Conservation (phyloP, 805 yeast species). For the Ogataea polymorpha region DNA sequence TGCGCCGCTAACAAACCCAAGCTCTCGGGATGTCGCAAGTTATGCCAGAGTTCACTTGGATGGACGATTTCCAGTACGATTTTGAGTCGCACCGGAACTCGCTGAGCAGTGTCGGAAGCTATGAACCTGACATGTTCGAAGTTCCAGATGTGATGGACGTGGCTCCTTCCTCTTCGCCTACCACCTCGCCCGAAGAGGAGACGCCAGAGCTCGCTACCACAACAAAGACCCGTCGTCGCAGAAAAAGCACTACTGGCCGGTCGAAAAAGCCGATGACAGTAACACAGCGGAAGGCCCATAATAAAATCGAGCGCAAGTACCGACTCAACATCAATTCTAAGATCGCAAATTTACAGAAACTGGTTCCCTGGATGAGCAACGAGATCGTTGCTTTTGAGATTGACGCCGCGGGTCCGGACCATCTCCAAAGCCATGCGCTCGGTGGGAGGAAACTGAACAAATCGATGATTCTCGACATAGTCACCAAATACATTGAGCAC, state of each 20-base stretch:
- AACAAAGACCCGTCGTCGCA: constrained; percentile 7
- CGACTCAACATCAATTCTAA: constrained; percentile 70
- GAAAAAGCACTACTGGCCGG: constrained; percentile 6
- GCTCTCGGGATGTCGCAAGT: neutral
- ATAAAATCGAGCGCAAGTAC: constrained; percentile 68
- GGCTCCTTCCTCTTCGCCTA: constrained; percentile 7
- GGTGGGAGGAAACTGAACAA: constrained; percentile 51
- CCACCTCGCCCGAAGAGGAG: constrained; percentile 16
- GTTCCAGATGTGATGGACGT: constrained; percentile 5
- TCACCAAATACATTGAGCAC: constrained; percentile 55
- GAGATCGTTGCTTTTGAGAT: constrained; percentile 64
- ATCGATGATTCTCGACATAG: constrained; percentile 65
- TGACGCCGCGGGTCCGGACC: constrained; percentile 30
- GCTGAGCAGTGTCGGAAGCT: constrained; percentile 15
- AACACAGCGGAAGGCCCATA: constrained; percentile 65
- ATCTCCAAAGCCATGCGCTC: constrained; percentile 7
- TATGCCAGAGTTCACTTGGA: constrained; percentile 14
- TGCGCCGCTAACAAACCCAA: neutral
- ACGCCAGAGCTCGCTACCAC: constrained; percentile 2
- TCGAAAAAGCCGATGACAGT: constrained; percentile 30
- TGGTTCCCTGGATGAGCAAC: constrained; percentile 64
- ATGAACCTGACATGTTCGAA: constrained; percentile 14
- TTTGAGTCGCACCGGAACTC: constrained; percentile 11
- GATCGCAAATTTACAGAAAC: constrained; percentile 62
- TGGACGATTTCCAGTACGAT: constrained; percentile 18